Base-by-base conservation (phyloP, 2,329 filamentous ascomycete genomes). In the Colletotrichum limetticola region DNA sequence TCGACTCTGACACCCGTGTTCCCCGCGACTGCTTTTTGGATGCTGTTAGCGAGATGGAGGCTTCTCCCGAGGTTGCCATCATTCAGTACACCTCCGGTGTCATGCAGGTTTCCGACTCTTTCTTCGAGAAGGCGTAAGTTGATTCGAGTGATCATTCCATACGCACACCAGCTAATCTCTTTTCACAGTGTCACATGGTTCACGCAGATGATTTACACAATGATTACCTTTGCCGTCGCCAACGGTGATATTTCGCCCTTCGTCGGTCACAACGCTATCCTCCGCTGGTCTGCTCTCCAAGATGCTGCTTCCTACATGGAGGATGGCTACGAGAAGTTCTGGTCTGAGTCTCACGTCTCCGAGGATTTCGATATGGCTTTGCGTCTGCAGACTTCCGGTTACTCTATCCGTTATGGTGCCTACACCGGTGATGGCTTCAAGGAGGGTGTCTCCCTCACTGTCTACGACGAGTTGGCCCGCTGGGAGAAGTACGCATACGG, bases 281-380 rank as follows among this genome's bases (percentile, higher is more conserved):
- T 95, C 16, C 88, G 93, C 26, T 95, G 93, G 93, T 55, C 64
- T 63, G 82, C 83, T 24, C 70, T 84, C 19, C 83, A 84, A 68
- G 80, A 83, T 32, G 81, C 82, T 6, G 79, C 79, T 3, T 71
- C 76, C 8, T 77, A 77, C 57, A 61, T 77, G 22, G 81, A 90
- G 67, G 90, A 91, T 65, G 88, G 87, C 12, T 87, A 90, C 75
- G 88, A 91, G 16, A 91, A 91, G 76, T 94, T 90, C 82, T 95
- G 93, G 93, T 94, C 92, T 8, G 93, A 95, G 79, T 87, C 86
- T 5, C 92, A 93, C 76, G 93, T 95, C 0, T 94, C 92, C 0
- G 93, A 95, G 74, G 93, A 95, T 77, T 95, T 95, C 67, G 93
- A 95, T 74, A 93, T 94, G 83, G 89, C 91, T 12, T 86, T 95